Evolutionary conservation across 2,329 filamentous ascomycete genomes (phyloP).

Genomic region (Neophaeococcomyces aloes): DNA sequence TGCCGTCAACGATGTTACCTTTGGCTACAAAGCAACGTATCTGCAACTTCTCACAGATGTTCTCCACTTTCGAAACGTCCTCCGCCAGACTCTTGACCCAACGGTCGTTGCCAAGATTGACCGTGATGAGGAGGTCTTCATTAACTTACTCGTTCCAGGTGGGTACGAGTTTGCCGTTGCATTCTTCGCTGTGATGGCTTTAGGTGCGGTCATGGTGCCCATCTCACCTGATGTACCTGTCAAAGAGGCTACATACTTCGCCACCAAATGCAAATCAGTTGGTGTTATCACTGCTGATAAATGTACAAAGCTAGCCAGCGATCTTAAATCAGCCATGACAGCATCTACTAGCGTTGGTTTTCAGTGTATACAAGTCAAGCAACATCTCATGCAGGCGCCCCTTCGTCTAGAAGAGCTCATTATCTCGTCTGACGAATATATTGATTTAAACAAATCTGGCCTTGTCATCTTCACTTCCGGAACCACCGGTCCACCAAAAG

Average conservation of each 20-base stretch:
- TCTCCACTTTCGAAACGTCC: constrained; percentile 31
- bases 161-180: constrained; percentile 41
- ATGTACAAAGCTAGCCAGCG: constrained; percentile 6
- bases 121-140: constrained; percentile 23
- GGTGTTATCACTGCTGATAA: constrained; percentile 10
- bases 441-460: constrained; percentile 23
- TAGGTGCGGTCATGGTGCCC: constrained; percentile 39
- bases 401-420: constrained; percentile 15
- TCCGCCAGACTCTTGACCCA: constrained; percentile 24
- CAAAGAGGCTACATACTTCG: constrained; percentile 25
- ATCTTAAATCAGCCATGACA: constrained; percentile 9
- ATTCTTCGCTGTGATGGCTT: constrained; percentile 37
- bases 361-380: constrained; percentile 18
- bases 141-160: constrained; percentile 36
- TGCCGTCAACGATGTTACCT: constrained; percentile 23
- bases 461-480: constrained; percentile 54
- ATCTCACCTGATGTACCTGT: constrained; percentile 24
- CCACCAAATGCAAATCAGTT: constrained; percentile 11
- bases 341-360: constrained; percentile 9
- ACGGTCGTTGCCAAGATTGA: constrained; percentile 30
- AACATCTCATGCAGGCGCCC: constrained; percentile 15
- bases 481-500: constrained; percentile 48
- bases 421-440: constrained; percentile 21
- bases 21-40: constrained; percentile 27
- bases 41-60: constrained; percentile 37